Conservation (phyloP, 2,329 filamentous ascomycete genomes). For the Trichophyton schoenleinii region DNA sequence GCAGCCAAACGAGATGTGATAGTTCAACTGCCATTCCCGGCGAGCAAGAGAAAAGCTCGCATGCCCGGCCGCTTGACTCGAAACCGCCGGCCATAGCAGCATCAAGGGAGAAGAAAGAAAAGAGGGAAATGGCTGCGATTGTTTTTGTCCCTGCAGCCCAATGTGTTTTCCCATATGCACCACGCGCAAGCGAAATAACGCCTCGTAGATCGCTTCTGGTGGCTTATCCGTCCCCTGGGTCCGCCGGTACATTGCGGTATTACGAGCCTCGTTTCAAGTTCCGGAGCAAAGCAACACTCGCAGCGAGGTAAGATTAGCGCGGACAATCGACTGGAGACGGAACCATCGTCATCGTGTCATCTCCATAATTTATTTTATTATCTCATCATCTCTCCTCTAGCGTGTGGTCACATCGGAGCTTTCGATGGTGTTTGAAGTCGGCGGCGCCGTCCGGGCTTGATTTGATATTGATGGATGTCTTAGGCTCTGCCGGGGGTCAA, state of each 20-base stretch:
- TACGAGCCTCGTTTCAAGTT: conserved; percentile 3
- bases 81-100: background rate
- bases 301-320: background rate
- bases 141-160: background rate
- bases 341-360: background rate
- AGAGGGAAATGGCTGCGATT: background rate
- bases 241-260: conserved; percentile 1
- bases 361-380: background rate
- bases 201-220: conserved; percentile 2
- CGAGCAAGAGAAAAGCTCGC: too few species aligned
- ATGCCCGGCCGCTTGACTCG: background rate
- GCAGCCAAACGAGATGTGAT: background rate
- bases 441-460: background rate
- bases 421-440: background rate
- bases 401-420: background rate
- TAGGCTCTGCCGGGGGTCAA: background rate
- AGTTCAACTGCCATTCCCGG: background rate
- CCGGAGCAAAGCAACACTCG: background rate
- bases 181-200: conserved; percentile 1
- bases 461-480: background rate
- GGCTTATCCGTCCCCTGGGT: conserved; percentile 1
- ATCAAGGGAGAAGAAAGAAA: background rate
- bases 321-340: background rate
- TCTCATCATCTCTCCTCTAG: background rate
- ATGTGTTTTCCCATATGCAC: conserved; percentile 2